Evolutionary conservation across 108 stramenopile species (phyloP).

Genomic region (Nitzschia inconspicua): DNA sequence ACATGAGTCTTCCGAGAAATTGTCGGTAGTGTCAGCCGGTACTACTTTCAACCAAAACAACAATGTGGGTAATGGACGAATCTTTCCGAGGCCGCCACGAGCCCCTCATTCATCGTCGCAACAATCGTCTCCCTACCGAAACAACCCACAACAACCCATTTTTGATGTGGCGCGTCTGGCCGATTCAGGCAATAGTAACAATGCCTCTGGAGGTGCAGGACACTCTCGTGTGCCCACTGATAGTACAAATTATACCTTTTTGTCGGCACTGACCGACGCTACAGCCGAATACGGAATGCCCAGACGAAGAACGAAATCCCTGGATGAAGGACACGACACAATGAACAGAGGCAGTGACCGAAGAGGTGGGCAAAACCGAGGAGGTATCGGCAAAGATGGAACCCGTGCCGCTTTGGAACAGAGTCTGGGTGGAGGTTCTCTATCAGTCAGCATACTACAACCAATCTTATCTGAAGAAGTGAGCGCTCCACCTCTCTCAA

Average conservation of each 20-base stretch:
- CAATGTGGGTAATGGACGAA: too few species aligned
- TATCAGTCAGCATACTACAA: slow-evolving; percentile 5
- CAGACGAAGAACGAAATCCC: slow-evolving; percentile 14
- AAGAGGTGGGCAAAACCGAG: background rate
- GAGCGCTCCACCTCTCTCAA: background rate
- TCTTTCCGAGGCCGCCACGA: too few species aligned
- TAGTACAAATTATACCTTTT: slow-evolving; percentile 9
- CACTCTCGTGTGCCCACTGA: slow-evolving; percentile 9
- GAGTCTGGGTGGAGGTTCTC: slow-evolving; percentile 1
- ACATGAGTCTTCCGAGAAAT: too few species aligned
- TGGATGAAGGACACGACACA: too few species aligned
- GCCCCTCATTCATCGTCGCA: too few species aligned
- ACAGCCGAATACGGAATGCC: slow-evolving; percentile 1
- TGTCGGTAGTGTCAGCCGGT: too few species aligned
- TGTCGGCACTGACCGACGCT: slow-evolving; percentile 9
- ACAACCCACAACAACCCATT: too few species aligned
- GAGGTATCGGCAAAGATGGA: background rate
- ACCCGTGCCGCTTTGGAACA: background rate
- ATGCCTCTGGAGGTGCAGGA: background rate
- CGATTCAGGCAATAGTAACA: too few species aligned
- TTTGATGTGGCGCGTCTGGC: too few species aligned
- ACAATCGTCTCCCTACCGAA: too few species aligned
- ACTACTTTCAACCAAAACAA: too few species aligned
- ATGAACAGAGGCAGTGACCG: background rate
- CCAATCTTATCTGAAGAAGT: slow-evolving; percentile 5